These are phyloP conservation scores for Micractinium sp. DNA, from an alignment of 139 green algal species.

Conservation along the genomic window DNA sequence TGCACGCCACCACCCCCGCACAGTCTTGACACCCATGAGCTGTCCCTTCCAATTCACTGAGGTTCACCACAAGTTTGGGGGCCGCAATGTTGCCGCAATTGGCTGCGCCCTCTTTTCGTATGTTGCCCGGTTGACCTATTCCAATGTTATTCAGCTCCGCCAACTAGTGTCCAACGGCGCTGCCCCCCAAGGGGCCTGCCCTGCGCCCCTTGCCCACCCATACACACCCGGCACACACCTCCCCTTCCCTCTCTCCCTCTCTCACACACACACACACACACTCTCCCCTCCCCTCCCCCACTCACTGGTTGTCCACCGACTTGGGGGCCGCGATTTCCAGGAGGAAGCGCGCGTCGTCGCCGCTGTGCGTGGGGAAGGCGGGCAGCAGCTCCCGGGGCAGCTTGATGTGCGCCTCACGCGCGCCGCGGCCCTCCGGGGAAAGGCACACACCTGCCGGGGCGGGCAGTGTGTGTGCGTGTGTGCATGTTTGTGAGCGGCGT, in stretches of 20 bases:
- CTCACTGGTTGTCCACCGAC: constrained; percentile 20
- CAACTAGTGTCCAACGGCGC: too few species aligned
- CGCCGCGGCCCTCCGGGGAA: constrained; percentile 25
- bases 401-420: constrained; percentile 25
- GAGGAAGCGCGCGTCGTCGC: constrained; percentile 25
- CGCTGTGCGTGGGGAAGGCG: neutral
- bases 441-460: constrained; percentile 49
- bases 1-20: neutral
- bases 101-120: too few species aligned
- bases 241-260: neutral
- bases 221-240: neutral
- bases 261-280: too few species aligned
- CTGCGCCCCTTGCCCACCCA: neutral
- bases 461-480: too few species aligned
- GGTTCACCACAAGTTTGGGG: too few species aligned
- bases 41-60: too few species aligned
- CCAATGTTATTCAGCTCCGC: too few species aligned
- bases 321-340: constrained; percentile 1
- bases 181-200: neutral
- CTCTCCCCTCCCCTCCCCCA: neutral
- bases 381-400: constrained; percentile 35
- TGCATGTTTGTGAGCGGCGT: too few species aligned
- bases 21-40: too few species aligned
- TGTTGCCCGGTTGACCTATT: too few species aligned
- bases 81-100: too few species aligned